A percentile compares a stretch with the other conserved stretches of the same genome.
Evolutionary conservation across 2,329 filamentous ascomycete genomes (phyloP).

Genomic region (Graphiopsis chlorocephala): DNA sequence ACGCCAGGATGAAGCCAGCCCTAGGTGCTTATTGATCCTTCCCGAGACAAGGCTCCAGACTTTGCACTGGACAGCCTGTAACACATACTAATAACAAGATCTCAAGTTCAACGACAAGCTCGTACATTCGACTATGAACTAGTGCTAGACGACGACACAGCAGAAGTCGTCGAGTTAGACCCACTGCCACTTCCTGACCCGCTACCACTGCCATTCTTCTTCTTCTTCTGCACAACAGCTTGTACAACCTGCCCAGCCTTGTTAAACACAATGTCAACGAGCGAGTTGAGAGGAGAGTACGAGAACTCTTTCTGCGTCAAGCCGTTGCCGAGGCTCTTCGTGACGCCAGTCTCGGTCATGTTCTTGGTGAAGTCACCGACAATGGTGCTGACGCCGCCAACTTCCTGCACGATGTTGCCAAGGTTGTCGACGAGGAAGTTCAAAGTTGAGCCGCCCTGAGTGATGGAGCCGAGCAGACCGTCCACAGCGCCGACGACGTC

Average conservation of each 20-base stretch:
- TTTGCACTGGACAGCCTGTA: not conserved
- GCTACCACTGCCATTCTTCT: slow-evolving; percentile 16
- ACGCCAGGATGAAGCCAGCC: no score
- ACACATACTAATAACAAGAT: not conserved
- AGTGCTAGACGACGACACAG: slow-evolving; percentile 7
- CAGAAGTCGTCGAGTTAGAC: slow-evolving; percentile 11
- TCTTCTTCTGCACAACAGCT: slow-evolving; percentile 39
- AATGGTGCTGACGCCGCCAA: slow-evolving; percentile 50
- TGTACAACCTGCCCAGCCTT: slow-evolving; percentile 55
- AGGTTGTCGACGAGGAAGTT: slow-evolving; percentile 56
- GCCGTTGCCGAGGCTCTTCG: slow-evolving; percentile 38
- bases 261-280: slow-evolving; percentile 58
- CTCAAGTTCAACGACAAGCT: not conserved
- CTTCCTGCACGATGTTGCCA: slow-evolving; percentile 62
- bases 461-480: slow-evolving; percentile 58
- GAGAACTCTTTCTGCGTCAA: slow-evolving; percentile 52
- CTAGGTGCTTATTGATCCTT: not conserved
- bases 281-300: slow-evolving; percentile 49
- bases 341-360: slow-evolving; percentile 51
- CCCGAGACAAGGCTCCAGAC: not conserved
- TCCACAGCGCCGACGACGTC: slow-evolving; percentile 43
- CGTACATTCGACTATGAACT: not conserved
- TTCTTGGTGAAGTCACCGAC: slow-evolving; percentile 59
- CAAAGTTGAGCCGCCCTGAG: slow-evolving; percentile 49
- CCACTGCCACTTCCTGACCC: not conserved